phyloP scores from a whole-genome alignment of 148 eudicot genomes.

The Rhododendron simsii region DNA sequence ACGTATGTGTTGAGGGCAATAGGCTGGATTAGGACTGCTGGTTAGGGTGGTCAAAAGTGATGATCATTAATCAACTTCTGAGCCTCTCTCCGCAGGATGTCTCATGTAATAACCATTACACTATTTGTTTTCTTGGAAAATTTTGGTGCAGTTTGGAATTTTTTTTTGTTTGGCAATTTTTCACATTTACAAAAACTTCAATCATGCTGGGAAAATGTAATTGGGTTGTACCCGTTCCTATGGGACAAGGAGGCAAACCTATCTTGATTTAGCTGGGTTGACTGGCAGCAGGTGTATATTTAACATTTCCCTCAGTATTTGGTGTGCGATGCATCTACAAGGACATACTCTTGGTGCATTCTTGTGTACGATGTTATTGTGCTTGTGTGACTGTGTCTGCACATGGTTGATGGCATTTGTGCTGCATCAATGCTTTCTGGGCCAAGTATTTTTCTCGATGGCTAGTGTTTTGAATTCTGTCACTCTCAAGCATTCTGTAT shows the following conservation, averaged over 20 bases:
- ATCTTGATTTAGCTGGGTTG: neutral
- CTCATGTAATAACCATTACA: neutral
- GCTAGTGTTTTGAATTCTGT: constrained; percentile 7
- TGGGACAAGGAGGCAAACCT: neutral
- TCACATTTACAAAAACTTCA: neutral
- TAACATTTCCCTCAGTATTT: neutral
- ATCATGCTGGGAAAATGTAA: neutral
- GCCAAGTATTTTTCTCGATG: neutral
- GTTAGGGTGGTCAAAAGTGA: neutral
- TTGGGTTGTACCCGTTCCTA: neutral
- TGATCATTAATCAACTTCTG: neutral
- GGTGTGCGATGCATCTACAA: neutral
- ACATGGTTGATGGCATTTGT: neutral
- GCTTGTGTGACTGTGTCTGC: neutral
- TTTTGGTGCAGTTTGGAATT: neutral
- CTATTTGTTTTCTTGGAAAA: no score
- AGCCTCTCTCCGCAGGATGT: neutral
- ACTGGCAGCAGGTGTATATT: neutral
- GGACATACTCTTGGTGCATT: neutral
- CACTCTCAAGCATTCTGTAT: constrained; percentile 14
- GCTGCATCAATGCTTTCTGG: neutral
- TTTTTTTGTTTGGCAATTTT: neutral
- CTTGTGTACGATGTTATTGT: neutral
- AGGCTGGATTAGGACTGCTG: neutral
- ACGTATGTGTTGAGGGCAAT: neutral